Base-by-base conservation (phyloP, 1,284 basidiomycete genomes). In the Pseudozyma hubeiensis region DNA sequence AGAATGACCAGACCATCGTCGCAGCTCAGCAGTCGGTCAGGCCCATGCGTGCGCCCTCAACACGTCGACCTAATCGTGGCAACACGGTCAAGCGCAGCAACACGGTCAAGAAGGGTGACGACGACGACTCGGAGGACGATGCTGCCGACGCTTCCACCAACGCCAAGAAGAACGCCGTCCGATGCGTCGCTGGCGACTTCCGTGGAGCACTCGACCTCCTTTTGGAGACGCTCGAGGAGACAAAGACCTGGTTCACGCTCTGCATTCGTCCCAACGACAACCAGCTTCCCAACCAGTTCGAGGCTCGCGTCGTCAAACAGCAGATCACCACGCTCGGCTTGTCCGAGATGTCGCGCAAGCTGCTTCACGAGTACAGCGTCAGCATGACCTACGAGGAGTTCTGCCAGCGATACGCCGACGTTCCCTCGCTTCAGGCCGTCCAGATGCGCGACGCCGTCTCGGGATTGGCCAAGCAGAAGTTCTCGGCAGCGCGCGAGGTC, bases 231-330 rank as follows among this genome's bases (percentile, higher is more conserved):
- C 87, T 98, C 19, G 90, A 92, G 59, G 94, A 97, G 75, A 91
- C 93, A 13, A 93, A 97, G 86, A 87, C 90, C 1, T 98, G 95
- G 95, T 92, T 91, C 80, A 88, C 97, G 6, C 92, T 97, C 85
- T 97, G 93, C 81, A 85, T 98, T 72, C 94, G 93, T 78, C 94
- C 94, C 10, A 98, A 98, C 83, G 94, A 97, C 86, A 91, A 92
- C 17, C 94, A 97, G 84, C 86, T 97, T 17, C 93, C 94, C 33
- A 93, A 94, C 82, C 94, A 98, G 84, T 87, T 97, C 59, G 96
- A 99, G 86, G 92, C 93, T 3, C 88, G 93, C 37, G 91, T 91
- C 33, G 90, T 98, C 64, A 97, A 96, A 84, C 92, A 92, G 0
- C 96, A 98, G 86, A 91, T 97, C 55, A 89, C 92, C 63, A 92